Evolutionary conservation across 352 stramenopile genomes (phyloP).

Genomic region (Pilasporangium apinafurcum): DNA sequence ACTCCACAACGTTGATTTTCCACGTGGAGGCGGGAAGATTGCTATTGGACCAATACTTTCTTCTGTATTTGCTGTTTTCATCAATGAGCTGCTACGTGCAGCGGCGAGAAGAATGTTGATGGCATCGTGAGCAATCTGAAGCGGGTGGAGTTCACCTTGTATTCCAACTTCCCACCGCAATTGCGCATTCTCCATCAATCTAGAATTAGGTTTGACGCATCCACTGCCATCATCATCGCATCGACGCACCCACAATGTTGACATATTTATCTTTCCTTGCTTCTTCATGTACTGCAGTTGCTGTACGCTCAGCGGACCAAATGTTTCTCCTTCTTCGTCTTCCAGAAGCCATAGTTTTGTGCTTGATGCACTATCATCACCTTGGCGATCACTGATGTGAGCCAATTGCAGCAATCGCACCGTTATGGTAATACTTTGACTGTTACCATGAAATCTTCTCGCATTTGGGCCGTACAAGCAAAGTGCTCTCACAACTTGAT

Average conservation of each 20-base stretch:
- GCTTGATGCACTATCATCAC: conserved; percentile 7
- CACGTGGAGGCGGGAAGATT: conserved; percentile 45
- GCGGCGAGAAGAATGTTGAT: conserved; percentile 54
- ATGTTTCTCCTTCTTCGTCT: conserved; percentile 14
- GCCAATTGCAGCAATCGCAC: conserved; percentile 62
- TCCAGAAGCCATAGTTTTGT: conserved; percentile 53
- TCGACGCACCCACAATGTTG: conserved; percentile 19
- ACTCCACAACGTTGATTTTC: conserved; percentile 40
- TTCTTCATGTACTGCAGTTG: conserved; percentile 39
- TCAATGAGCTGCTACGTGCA: conserved; percentile 56
- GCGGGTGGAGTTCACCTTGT: conserved; percentile 27
- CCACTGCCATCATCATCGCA: no score
- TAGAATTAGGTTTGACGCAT: no score
- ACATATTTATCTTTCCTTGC: conserved; percentile 17
- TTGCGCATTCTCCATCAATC: conserved; percentile 61
- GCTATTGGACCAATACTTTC: not conserved
- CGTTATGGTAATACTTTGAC: conserved; percentile 33
- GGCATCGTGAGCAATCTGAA: conserved; percentile 67
- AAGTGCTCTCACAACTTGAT: conserved; percentile 54
- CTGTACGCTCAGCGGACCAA: conserved; percentile 31
- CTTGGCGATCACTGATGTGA: conserved; percentile 31
- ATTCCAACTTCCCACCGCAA: conserved; percentile 76
- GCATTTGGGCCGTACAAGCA: conserved; percentile 44
- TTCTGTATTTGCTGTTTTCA: conserved; percentile 2
- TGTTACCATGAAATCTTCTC: conserved; percentile 33